Evolutionary conservation across 2,329 filamentous ascomycete species (phyloP).

Genomic region (Colletotrichum echinochloae): DNA sequence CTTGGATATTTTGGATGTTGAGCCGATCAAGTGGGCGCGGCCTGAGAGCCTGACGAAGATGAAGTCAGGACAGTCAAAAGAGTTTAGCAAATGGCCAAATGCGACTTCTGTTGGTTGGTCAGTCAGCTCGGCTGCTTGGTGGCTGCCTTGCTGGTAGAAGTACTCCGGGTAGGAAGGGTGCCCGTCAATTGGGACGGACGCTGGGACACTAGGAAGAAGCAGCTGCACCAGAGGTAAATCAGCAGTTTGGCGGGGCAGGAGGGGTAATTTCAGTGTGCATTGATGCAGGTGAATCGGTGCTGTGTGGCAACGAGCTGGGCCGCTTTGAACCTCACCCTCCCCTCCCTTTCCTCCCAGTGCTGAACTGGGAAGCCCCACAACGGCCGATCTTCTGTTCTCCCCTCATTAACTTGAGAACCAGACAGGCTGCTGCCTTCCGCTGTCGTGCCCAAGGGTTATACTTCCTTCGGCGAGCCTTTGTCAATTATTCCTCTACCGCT

Average conservation of each 20-base stretch:
- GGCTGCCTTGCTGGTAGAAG: constrained; percentile 28
- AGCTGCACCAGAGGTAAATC: constrained; percentile 28
- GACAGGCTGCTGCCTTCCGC: neutral
- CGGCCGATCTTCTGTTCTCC: neutral
- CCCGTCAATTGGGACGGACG: constrained; percentile 5
- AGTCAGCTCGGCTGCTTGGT: constrained; percentile 5
- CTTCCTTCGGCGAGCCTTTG: neutral
- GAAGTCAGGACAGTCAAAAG: constrained; percentile 18
- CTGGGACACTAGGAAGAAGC: constrained; percentile 12
- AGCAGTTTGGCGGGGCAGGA: constrained; percentile 39
- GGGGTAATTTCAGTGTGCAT: constrained; percentile 39
- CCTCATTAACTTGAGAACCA: neutral
- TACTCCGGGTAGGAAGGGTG: constrained; percentile 7
- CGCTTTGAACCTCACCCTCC: constrained; percentile 6
- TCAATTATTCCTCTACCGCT: constrained; percentile 1
- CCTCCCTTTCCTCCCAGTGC: neutral
- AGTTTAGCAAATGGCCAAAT: constrained; percentile 19
- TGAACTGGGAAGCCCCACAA: constrained; percentile 3
- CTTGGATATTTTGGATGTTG: neutral
- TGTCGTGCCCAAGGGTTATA: neutral
- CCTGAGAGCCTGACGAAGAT: constrained; percentile 31
- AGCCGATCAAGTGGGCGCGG: constrained; percentile 13
- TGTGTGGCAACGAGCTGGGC: constrained; percentile 14
- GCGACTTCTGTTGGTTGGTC: constrained; percentile 22
- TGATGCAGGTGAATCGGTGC: constrained; percentile 20